phyloP scores from a whole-genome alignment of 208 protist genomes.

The Acanthamoeba divionensis region DNA sequence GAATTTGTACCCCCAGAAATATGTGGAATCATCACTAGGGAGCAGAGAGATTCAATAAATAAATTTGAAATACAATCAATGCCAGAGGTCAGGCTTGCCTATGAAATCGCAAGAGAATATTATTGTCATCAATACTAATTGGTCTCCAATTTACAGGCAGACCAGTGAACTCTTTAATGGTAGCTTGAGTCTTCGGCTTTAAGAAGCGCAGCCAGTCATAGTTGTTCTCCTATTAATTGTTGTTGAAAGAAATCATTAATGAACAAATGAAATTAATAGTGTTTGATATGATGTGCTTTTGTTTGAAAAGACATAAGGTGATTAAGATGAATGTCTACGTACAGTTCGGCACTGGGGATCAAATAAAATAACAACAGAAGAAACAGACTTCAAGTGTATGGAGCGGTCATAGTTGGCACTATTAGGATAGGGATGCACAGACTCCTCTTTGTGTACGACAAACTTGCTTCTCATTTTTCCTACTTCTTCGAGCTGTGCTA shows the following conservation, averaged over 20 bases:
- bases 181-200: neutral
- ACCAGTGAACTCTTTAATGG: neutral
- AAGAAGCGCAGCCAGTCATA: slow-evolving; percentile 18
- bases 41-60: neutral
- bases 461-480: neutral
- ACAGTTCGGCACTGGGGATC: neutral
- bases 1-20: slow-evolving; percentile 13
- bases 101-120: neutral
- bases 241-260: neutral
- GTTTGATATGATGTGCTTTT: neutral
- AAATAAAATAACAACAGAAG: neutral
- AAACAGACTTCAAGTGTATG: neutral
- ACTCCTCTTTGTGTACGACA: neutral
- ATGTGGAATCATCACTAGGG: neutral
- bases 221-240: slow-evolving; percentile 32
- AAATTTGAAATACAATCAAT: neutral
- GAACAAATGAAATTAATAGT: neutral
- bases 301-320: neutral
- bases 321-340: neutral
- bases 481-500: neutral
- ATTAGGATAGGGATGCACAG: slow-evolving; percentile 4
- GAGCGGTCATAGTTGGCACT: neutral
- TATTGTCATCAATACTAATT: neutral
- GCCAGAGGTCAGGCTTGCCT: neutral
- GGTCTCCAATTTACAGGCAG: neutral